Conservation (phyloP, 2,329 filamentous ascomycete species). For the Apiospora arundinis region DNA sequence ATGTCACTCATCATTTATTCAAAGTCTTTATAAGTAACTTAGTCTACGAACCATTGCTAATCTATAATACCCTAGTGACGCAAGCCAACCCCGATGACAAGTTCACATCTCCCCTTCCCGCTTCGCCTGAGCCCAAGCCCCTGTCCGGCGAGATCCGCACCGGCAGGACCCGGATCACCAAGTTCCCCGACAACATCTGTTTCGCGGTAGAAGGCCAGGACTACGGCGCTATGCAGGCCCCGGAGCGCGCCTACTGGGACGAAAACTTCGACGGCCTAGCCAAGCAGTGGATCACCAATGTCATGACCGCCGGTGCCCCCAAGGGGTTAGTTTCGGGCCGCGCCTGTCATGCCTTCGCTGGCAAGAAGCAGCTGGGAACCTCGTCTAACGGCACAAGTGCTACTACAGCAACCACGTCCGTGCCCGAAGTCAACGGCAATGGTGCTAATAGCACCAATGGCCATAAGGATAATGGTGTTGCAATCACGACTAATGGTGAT, state of each 20-base stretch:
- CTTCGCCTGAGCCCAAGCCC: background rate
- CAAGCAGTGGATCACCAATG: constrained; percentile 20
- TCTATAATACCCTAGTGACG: background rate
- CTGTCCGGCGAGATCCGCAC: background rate
- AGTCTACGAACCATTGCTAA: no score
- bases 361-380: background rate
- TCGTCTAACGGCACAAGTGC: background rate
- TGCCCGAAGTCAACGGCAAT: background rate
- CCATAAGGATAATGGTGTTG: background rate
- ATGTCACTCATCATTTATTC: background rate
- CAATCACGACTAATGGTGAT: no score
- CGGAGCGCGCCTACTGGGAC: constrained; percentile 2
- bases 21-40: background rate
- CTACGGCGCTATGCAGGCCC: background rate
- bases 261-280: background rate
- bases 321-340: constrained; percentile 4
- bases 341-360: constrained; percentile 6
- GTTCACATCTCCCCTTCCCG: background rate
- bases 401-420: no score
- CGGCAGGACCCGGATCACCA: constrained; percentile 8
- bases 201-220: constrained; percentile 17
- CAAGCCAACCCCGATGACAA: background rate
- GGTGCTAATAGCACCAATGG: background rate
- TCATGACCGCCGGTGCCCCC: constrained; percentile 4
- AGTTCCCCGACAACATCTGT: constrained; percentile 15